phyloP scores from a whole-genome alignment of 164 flowering plant species.

The Chloranthus sessilifolius region DNA sequence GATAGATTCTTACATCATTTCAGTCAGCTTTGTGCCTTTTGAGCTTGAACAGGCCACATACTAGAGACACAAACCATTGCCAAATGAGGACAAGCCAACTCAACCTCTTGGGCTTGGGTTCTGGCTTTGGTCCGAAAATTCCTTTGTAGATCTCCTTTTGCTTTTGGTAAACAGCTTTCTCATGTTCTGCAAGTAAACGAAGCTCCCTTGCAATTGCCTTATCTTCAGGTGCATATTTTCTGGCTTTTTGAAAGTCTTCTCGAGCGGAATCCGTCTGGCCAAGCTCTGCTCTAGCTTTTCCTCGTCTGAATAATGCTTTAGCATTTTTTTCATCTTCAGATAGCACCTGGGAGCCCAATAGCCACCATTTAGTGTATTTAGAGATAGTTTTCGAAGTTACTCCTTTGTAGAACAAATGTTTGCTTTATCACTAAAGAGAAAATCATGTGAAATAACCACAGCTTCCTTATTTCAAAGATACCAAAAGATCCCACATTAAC shows the following conservation, averaged over 20 bases:
- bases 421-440: too few relatives aligned
- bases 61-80: constrained; percentile 69
- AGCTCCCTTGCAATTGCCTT: constrained; percentile 73
- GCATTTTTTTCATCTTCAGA: constrained; percentile 82
- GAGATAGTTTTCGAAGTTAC: too few relatives aligned
- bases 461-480: too few relatives aligned
- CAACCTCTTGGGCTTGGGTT: constrained; percentile 45
- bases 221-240: constrained; percentile 77
- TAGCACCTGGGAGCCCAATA: constrained; percentile 50
- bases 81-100: constrained; percentile 56
- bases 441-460: too few relatives aligned
- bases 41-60: constrained; percentile 46
- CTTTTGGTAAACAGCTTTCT: constrained; percentile 79
- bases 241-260: constrained; percentile 83
- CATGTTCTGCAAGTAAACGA: constrained; percentile 69
- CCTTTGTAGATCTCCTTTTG: constrained; percentile 93
- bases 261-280: constrained; percentile 92
- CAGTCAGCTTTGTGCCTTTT: constrained; percentile 43
- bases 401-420: too few relatives aligned
- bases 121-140: constrained; percentile 77
- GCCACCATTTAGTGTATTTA: too few relatives aligned
- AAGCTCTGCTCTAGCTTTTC: constrained; percentile 95
- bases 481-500: too few relatives aligned
- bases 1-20: too few relatives aligned
- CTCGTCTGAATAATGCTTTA: constrained; percentile 90